phyloP scores from a whole-genome alignment of 1,284 basidiomycete species.

The Tilletia walkeri region DNA sequence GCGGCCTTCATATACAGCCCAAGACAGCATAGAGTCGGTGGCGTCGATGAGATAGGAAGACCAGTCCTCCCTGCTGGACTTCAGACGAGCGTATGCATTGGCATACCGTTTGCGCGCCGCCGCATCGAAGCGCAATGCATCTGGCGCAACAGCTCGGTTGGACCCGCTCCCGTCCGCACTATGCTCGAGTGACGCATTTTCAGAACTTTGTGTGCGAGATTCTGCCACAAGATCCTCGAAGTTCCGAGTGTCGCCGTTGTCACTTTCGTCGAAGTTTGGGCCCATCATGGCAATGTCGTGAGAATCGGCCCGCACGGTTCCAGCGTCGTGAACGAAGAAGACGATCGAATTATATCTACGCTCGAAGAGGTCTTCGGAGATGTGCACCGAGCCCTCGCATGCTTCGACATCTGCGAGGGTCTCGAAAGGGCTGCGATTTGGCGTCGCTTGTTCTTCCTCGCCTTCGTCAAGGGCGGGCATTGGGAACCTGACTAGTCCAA shows the following conservation, averaged over 20 bases:
- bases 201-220: background rate
- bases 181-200: background rate
- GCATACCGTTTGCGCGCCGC: background rate
- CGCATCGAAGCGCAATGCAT: background rate
- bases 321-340: background rate
- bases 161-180: background rate
- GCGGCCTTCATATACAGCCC: background rate
- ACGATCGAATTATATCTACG: background rate
- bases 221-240: background rate
- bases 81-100: background rate
- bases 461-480: background rate
- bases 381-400: slow-evolving; percentile 6
- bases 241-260: background rate
- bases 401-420: background rate
- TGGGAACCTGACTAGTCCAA: background rate
- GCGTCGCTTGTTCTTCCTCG: background rate
- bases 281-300: background rate
- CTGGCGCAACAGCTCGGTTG: background rate
- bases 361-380: slow-evolving; percentile 1
- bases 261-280: background rate
- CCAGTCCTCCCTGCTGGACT: slow-evolving; percentile 10
- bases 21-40: slow-evolving; percentile 9
- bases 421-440: background rate
- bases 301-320: background rate
- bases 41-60: slow-evolving; percentile 16